Conservation (phyloP, 306 rosid species). For the Corylus heterophylla region DNA sequence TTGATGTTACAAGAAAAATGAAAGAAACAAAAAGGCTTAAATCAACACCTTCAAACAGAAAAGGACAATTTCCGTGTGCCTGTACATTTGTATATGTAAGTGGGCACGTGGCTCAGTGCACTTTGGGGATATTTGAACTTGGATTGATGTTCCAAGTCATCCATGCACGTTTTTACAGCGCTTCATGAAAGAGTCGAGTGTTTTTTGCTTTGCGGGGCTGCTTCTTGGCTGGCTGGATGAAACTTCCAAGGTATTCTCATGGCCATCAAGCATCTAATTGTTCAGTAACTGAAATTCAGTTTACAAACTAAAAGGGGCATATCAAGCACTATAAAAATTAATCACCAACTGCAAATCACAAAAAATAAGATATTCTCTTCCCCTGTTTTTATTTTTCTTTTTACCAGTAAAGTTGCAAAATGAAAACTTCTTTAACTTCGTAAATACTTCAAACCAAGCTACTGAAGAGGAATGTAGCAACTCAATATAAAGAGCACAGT, state of each 20-base stretch:
- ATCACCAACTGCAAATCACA: background rate
- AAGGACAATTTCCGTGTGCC: background rate
- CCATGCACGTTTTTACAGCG: constrained; percentile 55
- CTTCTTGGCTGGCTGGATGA: constrained; percentile 36
- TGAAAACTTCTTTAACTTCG: background rate
- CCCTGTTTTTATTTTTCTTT: background rate
- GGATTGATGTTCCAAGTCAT: constrained; percentile 39
- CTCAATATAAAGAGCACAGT: constrained; percentile 18
- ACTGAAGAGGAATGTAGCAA: background rate
- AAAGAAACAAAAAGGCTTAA: background rate
- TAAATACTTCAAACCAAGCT: background rate
- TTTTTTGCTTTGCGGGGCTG: constrained; percentile 81
- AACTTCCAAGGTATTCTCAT: constrained; percentile 74
- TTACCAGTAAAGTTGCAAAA: background rate
- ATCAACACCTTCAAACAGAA: too few relatives aligned
- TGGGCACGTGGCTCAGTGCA: constrained; percentile 33
- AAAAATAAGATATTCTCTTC: background rate
- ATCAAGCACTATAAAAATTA: background rate
- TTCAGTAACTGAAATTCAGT: constrained; percentile 26
- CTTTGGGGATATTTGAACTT: constrained; percentile 54
- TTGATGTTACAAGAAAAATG: background rate
- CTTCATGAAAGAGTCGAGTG: constrained; percentile 61
- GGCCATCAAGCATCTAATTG: constrained; percentile 90
- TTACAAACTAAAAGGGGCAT: constrained; percentile 19
- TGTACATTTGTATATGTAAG: background rate